Base-by-base conservation (phyloP, 805 yeast species). In the Barnettozyma vustinii region DNA sequence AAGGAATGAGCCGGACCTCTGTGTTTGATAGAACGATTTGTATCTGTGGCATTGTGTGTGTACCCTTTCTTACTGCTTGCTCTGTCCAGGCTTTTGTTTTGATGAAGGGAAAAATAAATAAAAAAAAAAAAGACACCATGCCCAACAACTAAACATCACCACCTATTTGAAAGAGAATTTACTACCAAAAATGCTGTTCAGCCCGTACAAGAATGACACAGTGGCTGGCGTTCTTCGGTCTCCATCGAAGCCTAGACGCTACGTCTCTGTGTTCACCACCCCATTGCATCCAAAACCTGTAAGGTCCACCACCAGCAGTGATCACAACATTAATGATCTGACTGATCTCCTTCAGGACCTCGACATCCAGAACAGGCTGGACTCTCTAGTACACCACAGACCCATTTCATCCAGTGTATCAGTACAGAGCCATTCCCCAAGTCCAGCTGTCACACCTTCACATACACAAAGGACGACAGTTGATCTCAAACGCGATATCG, bases 261-360 rank as follows among this genome's bases (percentile, higher is more conserved):
- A 40, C 43, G 9, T 16, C 12, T 40, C 43, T 8, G 41, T 37
- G 9, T 15, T 37, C 41, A 12, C 41, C 26, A 37, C n/a, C 9
- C 21, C 41, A 37, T 20, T 21, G 25, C 39, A 16, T 13, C 26
- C 27, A 15, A 21, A 12, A 20, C 39, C 39, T 9, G 15, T 10
- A 36, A 3, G 15, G 21, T 8, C 21, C 21, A 18, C 39, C 21
- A 36, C 12, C 5, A 16, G 12, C 5, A 16, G 12, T 36, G 39
- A 36, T 2, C 13, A 36, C 13, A 16, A 8, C 15, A 16, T 16
- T 9, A 9, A 19, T 16, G 46, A 37, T 37, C 20, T 60, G 12
- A 44, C 50, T n/a, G 55, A 49, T 3, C 27, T 60, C 20, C 44
- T 60, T 16, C 35, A 49, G 12, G 61, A 59, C 30, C 23, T 52